Percentiles rank a stretch among this genome's conserved stretches.
These are phyloP conservation scores for Solanum habrochaites DNA, from an alignment of 257 asterid genomes.

Conservation along the genomic window DNA sequence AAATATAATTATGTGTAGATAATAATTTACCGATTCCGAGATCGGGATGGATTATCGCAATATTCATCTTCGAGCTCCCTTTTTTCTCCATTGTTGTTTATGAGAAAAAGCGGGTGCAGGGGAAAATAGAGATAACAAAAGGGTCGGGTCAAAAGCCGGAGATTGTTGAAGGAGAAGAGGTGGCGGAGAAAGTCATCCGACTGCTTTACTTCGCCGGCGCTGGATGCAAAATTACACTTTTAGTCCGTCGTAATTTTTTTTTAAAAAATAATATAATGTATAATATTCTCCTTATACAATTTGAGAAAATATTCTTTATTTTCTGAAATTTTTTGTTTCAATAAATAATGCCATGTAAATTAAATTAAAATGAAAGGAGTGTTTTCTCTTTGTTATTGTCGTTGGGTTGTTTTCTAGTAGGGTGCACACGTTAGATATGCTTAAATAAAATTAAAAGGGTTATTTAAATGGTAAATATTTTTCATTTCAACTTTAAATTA, in stretches of 20 bases:
- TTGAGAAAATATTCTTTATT: neutral
- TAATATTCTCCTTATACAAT: neutral
- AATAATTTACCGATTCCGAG: conserved; percentile 26
- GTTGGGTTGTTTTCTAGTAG: neutral
- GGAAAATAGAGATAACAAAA: neutral
- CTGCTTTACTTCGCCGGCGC: neutral
- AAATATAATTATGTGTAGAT: neutral
- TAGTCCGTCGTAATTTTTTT: neutral
- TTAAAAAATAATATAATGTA: neutral
- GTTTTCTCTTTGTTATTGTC: neutral
- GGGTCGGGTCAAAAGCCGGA: neutral
- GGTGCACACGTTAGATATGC: neutral
- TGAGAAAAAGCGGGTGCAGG: neutral
- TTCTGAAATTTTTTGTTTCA: neutral
- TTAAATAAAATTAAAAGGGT: neutral
- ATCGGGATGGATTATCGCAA: conserved; percentile 32
- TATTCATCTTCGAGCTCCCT: conserved; percentile 11
- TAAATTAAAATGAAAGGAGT: neutral
- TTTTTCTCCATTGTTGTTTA: conserved; percentile 10
- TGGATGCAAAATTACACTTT: neutral
- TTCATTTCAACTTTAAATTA: no score
- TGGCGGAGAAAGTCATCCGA: neutral
- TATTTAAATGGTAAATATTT: neutral
- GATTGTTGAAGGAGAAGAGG: neutral
- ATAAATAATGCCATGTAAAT: neutral